Base-by-base conservation (phyloP, 2,329 filamentous ascomycete genomes). In the Colletotrichum tropicicola region DNA sequence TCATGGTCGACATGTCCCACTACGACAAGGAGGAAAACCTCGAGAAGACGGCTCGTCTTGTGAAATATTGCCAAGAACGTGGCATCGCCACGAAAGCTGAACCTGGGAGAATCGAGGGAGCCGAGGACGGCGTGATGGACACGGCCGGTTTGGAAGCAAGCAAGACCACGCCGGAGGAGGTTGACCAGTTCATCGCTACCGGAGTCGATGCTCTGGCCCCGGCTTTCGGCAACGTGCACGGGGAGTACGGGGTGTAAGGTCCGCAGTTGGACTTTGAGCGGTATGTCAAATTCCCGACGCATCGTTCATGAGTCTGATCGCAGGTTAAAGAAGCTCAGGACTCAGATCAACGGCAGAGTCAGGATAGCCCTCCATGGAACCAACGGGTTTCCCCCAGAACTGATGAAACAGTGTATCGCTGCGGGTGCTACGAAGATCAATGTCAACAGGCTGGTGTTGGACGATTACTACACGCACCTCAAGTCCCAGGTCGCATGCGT, bases 1-100 rank as follows among this genome's bases (percentile, higher is more conserved):
- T 93, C 73, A 92, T 93, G 90, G 87, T 92, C 1, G 91, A 93
- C 74, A 93, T 93, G 90, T 87, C 83, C 60, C 90, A 92, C 73
- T 88, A 91, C 72, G 89, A 91, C 69, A 89, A 88, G 70, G 88
- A 84, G 53, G 89, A 92, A 78, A 93, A 92, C 72, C 79, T 93
- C 35, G 78, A 81, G 1, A 81, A 84, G 72, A 92, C 89, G 23
- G 81, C 80, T 52, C 85, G 90, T 60, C 76, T 91, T 59, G 87
- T 88, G 3, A 76, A 75, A 15, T 87, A 89, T 70, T 91, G 89
- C 69, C 85, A 91, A 71, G 85, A 77, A 65, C 79, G 84, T 19
- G 88, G 88, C 0, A 91, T 92, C 53, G 85, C 87, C 1, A 90
- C 89, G 0, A 90, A 92, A 73, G 90, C 89, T 0, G 90, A 92